Evolutionary conservation across 306 rosid genomes (phyloP).

Genomic region (Arachis stenosperma): DNA sequence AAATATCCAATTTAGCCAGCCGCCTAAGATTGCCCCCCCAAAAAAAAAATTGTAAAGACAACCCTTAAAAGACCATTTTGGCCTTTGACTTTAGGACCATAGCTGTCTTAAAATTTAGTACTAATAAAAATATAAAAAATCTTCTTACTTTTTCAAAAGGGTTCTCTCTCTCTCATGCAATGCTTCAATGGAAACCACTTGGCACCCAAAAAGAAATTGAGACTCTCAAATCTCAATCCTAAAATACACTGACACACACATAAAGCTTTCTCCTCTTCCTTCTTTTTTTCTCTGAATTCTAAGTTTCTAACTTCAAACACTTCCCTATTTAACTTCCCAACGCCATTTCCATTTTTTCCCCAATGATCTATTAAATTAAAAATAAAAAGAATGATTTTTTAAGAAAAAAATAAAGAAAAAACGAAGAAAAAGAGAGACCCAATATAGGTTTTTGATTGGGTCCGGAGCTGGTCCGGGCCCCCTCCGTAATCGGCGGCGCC

Average conservation of each 20-base stretch:
- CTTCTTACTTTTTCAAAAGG: too few relatives aligned
- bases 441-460: conserved; percentile 33
- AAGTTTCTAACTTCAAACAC: background rate
- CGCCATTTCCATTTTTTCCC: background rate
- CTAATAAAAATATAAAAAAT: too few relatives aligned
- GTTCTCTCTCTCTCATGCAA: too few relatives aligned
- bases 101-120: too few relatives aligned
- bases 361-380: background rate
- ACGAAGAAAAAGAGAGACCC: background rate
- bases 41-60: too few relatives aligned
- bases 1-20: too few relatives aligned
- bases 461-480: conserved; percentile 58
- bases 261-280: background rate
- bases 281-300: background rate
- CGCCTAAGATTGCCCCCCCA: too few relatives aligned
- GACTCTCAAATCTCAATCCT: background rate
- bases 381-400: background rate
- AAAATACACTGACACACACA: background rate
- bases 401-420: background rate
- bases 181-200: too few relatives aligned
- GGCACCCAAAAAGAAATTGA: too few relatives aligned
- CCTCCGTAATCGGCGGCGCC: conserved; percentile 25
- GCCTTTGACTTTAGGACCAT: too few relatives aligned
- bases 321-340: background rate
- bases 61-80: too few relatives aligned